Evolutionary conservation across 1,284 basidiomycete genomes (phyloP), one percentile per base, ranked within the genome.

Genomic region (Trametes polyzona): DNA sequence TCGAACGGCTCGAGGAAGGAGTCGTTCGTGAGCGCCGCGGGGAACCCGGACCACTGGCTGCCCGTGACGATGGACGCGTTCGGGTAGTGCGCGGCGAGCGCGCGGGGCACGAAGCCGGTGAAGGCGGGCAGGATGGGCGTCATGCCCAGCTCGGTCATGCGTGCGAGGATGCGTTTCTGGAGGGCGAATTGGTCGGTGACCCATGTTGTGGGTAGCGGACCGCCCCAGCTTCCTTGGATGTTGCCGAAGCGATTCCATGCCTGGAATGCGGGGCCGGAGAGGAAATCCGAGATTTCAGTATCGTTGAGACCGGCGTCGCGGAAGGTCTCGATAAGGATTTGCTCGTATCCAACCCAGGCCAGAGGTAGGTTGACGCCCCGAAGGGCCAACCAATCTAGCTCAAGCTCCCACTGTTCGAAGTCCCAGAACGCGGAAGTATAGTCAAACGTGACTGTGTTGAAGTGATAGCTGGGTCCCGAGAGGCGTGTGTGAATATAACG

Each of bases 131-230:
- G 67, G 11, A 76, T 71, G 16, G 77, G 78, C 8, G 71, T 78
- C 76, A 79, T 79, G 6, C 78, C 76, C 16, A 79, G 73, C 55
- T 76, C 77, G 46, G 69, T 47, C 74, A 79, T 78, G 23, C 78
- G 75, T n/a, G 59, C 50, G 24, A 78, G 47, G 48, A 78, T 71
- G 51, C 70, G 68, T 62, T 73, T 73, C 60, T 76, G 74, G 12
- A 79, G 69, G 1, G 62, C 52, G 42, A 71, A 75, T 60, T 79
- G 78, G 44, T 77, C 73, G 24, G 71, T 58, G 41, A 79, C 61
- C 76, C 78, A 78, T 46, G 71, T 65, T 49, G 65, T 67, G 0
- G 75, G 74, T 9, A 76, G 65, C 12, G 58, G 59, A 0, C 73
- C 72, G 17, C 70, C 72, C 76, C 76, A 79, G 55, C 72, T 73